phyloP scores from a whole-genome alignment of 2,329 filamentous ascomycete species.

The Venturia asperata region DNA sequence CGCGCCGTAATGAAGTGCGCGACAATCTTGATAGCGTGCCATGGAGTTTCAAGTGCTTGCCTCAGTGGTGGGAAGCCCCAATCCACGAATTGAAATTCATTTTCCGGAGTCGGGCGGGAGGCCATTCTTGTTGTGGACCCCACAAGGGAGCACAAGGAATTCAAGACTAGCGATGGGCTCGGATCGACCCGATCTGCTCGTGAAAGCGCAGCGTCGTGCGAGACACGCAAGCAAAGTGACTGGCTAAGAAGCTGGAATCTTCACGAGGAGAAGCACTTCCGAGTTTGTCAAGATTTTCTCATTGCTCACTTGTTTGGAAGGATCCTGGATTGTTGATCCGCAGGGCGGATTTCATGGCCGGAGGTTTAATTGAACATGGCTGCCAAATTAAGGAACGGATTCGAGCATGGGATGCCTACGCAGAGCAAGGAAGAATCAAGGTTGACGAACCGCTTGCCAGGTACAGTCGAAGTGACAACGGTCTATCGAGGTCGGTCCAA shows the following conservation, averaged over 20 bases:
- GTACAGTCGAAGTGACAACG: neutral
- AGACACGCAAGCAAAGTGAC: neutral
- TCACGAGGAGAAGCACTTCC: neutral
- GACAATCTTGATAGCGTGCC: neutral
- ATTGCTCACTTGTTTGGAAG: neutral
- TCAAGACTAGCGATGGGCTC: neutral
- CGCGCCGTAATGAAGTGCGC: constrained; percentile 1
- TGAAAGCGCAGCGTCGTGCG: neutral
- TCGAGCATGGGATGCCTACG: neutral
- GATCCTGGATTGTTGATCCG: neutral
- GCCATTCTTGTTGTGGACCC: constrained; percentile 1
- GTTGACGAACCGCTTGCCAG: neutral
- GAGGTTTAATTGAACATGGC: neutral
- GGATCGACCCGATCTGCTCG: neutral
- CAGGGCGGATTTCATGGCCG: neutral
- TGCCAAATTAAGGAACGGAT: constrained; percentile 10
- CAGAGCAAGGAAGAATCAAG: neutral
- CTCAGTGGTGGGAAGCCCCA: neutral
- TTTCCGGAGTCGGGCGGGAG: neutral
- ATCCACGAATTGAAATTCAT: neutral
- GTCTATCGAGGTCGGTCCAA: constrained; percentile 2
- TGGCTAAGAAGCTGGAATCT: neutral
- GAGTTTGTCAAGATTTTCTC: neutral
- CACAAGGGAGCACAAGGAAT: neutral
- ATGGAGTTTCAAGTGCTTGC: neutral